Percentiles rank a stretch among this genome's conserved stretches.
These are phyloP conservation scores for Leishmania turanica DNA, from an alignment of 208 protist genomes.

Conservation along the genomic window DNA sequence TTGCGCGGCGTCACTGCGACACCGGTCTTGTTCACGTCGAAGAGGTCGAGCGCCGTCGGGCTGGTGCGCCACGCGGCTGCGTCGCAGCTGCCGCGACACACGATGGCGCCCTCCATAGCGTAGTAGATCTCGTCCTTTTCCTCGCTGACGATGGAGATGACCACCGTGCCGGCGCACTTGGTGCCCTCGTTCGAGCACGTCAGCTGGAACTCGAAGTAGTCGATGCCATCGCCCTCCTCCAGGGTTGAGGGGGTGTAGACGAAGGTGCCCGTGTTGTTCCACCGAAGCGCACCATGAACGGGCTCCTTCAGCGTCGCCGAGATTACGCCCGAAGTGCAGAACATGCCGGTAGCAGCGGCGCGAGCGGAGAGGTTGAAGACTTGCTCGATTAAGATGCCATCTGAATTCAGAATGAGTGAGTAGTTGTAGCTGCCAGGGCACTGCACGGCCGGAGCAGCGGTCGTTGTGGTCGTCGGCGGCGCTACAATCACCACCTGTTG, in stretches of 20 bases:
- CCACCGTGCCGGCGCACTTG: constrained; percentile 40
- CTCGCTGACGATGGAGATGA: constrained; percentile 31
- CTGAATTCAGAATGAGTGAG: constrained; percentile 37
- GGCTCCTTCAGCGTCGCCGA: constrained; percentile 17
- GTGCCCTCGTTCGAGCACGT: constrained; percentile 35
- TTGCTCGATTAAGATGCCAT: constrained; percentile 35
- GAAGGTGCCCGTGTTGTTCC: constrained; percentile 40
- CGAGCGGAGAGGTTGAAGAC: constrained; percentile 27
- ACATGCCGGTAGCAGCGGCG: constrained; percentile 15
- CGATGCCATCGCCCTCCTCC: constrained; percentile 24
- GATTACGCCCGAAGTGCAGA: constrained; percentile 31
- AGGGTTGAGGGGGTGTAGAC: constrained; percentile 20
- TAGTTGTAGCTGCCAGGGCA: constrained; percentile 52
- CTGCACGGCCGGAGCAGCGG: constrained; percentile 1
- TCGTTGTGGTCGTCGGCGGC: constrained; percentile 24
- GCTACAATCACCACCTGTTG: constrained; percentile 38
- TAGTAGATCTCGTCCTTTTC: constrained; percentile 46
- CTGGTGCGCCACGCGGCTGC: constrained; percentile 52
- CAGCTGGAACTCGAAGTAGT: constrained; percentile 68
- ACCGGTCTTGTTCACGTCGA: constrained; percentile 40
- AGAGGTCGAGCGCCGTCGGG: constrained; percentile 29
- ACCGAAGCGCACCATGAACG: constrained; percentile 12
- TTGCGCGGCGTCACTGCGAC: constrained; percentile 43
- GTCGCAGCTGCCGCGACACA: constrained; percentile 84
- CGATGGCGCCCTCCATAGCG: constrained; percentile 54